phyloP scores from a whole-genome alignment of 495 filamentous ascomycete genomes.

The Penicillium goetzii region DNA sequence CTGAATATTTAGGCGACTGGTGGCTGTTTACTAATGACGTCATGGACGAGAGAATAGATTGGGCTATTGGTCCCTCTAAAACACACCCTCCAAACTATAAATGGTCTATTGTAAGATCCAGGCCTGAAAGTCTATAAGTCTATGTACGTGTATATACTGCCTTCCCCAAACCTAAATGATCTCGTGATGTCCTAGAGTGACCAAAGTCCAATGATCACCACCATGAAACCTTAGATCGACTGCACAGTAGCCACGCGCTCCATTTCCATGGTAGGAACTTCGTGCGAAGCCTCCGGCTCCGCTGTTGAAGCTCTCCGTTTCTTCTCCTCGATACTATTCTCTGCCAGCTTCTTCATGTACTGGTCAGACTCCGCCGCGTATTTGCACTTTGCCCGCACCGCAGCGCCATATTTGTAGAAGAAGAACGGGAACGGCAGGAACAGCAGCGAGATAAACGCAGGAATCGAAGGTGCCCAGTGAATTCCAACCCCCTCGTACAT shows the following conservation, averaged over 20 bases:
- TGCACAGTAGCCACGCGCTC: conserved; percentile 3
- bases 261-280: not conserved
- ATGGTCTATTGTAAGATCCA: not conserved
- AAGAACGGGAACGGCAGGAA: conserved; percentile 72
- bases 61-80: not conserved
- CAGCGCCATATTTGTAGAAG: conserved; percentile 66
- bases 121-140: not conserved
- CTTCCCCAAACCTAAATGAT: not conserved
- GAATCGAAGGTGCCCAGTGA: conserved; percentile 71
- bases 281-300: not conserved
- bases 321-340: conserved; percentile 8
- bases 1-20: not conserved
- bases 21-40: not conserved
- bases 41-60: not conserved
- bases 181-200: not conserved
- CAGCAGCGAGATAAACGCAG: conserved; percentile 65
- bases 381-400: conserved; percentile 64
- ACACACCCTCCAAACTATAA: not conserved
- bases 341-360: conserved; percentile 16
- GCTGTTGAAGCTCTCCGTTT: not conserved
- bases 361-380: conserved; percentile 51
- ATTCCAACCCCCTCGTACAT: conserved; percentile 71
- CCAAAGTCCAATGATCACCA: not conserved
- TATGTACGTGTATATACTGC: not conserved
- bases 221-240: not conserved